Percentiles rank a stretch among this genome's conserved stretches.
phyloP scores from a whole-genome alignment of 352 stramenopile genomes.

The Elongisporangium undulatum region DNA sequence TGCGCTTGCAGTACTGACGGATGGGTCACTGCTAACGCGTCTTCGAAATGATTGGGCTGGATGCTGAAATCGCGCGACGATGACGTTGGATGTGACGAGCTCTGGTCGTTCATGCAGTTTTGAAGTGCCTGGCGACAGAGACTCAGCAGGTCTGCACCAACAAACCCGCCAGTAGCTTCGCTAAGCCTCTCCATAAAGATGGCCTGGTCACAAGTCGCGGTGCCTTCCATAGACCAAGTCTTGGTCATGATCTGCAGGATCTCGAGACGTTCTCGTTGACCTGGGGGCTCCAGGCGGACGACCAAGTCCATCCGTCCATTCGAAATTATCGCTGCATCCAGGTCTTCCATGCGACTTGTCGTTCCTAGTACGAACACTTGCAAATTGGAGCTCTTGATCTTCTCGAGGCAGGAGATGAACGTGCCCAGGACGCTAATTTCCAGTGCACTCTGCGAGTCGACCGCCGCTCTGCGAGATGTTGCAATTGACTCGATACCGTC shows the following conservation, averaged over 20 bases:
- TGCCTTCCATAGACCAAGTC: conserved; percentile 54
- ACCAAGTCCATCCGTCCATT: conserved; percentile 96
- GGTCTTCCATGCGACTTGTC: conserved; percentile 68
- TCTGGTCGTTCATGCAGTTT: conserved; percentile 42
- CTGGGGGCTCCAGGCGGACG: conserved; percentile 93
- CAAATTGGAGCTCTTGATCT: conserved; percentile 30
- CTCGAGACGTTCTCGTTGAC: conserved; percentile 86
- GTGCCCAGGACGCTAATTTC: conserved; percentile 79
- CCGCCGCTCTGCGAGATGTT: conserved; percentile 43
- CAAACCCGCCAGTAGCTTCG: conserved; percentile 95
- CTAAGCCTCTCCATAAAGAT: conserved; percentile 46
- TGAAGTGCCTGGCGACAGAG: conserved; percentile 75
- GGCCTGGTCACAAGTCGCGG: not conserved
- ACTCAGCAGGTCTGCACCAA: conserved; percentile 78
- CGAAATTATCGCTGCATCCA: conserved; percentile 92
- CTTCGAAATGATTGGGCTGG: conserved; percentile 46
- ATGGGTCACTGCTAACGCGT: conserved; percentile 90
- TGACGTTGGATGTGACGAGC: not conserved
- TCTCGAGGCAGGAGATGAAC: conserved; percentile 84
- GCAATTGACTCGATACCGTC: conserved; percentile 92
- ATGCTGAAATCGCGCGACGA: conserved; percentile 8
- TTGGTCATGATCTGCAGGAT: conserved; percentile 90
- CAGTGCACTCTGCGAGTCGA: conserved; percentile 55
- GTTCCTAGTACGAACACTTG: conserved; percentile 70
- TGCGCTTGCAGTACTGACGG: conserved; percentile 96